Percentiles rank a stretch among this genome's conserved stretches.
phyloP scores from a whole-genome alignment of 2,329 filamentous ascomycete species.

The Phaeosphaeria sp. region DNA sequence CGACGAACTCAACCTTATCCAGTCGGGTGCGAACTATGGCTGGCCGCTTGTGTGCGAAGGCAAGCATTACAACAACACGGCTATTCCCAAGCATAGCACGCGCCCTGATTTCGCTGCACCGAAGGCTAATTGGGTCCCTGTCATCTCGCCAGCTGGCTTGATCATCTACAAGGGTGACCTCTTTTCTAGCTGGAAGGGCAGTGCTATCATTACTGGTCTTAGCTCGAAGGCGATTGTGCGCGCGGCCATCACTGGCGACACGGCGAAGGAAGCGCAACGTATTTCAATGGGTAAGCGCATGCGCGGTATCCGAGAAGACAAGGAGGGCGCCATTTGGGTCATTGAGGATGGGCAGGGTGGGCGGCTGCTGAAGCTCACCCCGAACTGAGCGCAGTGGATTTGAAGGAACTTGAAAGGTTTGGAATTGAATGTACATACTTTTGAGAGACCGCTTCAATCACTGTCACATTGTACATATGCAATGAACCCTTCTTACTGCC shows the following conservation, averaged over 20 bases:
- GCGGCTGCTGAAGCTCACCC: conserved; percentile 24
- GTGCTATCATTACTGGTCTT: conserved; percentile 22
- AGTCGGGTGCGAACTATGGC: conserved; percentile 19
- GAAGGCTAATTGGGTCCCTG: conserved; percentile 23
- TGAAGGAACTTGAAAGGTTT: background rate
- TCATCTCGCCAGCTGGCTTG: conserved; percentile 23
- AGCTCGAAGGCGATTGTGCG: conserved; percentile 20
- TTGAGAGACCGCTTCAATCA: background rate
- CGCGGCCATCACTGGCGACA: conserved; percentile 20
- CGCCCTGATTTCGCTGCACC: conserved; percentile 18
- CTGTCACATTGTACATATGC: background rate
- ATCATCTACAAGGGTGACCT: conserved; percentile 26
- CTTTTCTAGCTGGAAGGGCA: conserved; percentile 25
- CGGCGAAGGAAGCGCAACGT: conserved; percentile 23
- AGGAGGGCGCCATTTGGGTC: conserved; percentile 24
- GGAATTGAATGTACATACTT: background rate
- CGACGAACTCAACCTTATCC: conserved; percentile 26
- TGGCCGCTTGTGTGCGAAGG: conserved; percentile 23
- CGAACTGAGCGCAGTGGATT: conserved; percentile 4
- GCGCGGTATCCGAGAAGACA: conserved; percentile 24
- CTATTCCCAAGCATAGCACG: conserved; percentile 21
- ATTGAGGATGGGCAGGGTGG: conserved; percentile 20
- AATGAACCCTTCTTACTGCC: conserved; percentile 43
- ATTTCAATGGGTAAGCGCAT: conserved; percentile 27
- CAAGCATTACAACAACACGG: conserved; percentile 17